Conservation (phyloP, 129 eudicot species). For the Glebionis coronaria region DNA sequence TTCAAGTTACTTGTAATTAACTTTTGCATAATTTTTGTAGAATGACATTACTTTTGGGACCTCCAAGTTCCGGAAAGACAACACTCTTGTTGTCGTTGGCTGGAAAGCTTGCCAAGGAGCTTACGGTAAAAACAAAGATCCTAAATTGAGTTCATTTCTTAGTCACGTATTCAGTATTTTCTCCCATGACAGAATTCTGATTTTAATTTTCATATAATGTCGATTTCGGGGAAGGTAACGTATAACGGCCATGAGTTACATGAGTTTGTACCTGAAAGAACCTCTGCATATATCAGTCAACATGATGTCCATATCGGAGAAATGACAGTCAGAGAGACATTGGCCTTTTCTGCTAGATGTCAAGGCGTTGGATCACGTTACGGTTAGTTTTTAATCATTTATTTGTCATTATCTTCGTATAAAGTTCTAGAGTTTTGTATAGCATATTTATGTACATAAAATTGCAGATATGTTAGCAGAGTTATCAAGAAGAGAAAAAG, state of each 20-base stretch:
- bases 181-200: background rate
- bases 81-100: conserved; percentile 70
- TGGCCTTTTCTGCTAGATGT: conserved; percentile 48
- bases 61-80: conserved; percentile 94
- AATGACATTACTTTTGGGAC: conserved; percentile 88
- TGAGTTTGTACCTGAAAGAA: conserved; percentile 65
- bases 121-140: conserved; percentile 34
- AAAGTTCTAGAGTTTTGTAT: background rate
- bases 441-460: background rate
- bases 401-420: background rate
- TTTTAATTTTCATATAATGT: background rate
- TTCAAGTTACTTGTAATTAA: conserved; percentile 6
- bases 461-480: conserved; percentile 26
- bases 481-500: conserved; percentile 35
- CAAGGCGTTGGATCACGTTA: conserved; percentile 76
- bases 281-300: conserved; percentile 75
- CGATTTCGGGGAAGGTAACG: conserved; percentile 54
- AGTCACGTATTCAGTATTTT: background rate
- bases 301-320: conserved; percentile 71
- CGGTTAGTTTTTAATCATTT: conserved; percentile 25
- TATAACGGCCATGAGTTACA: conserved; percentile 70
- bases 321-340: conserved; percentile 72
- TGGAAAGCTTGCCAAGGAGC: conserved; percentile 58
- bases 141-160: background rate
- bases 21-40: conserved; percentile 30